phyloP scores from a whole-genome alignment of 768 basidiomycete genomes.

The Candolleomyces aberdarensis region DNA sequence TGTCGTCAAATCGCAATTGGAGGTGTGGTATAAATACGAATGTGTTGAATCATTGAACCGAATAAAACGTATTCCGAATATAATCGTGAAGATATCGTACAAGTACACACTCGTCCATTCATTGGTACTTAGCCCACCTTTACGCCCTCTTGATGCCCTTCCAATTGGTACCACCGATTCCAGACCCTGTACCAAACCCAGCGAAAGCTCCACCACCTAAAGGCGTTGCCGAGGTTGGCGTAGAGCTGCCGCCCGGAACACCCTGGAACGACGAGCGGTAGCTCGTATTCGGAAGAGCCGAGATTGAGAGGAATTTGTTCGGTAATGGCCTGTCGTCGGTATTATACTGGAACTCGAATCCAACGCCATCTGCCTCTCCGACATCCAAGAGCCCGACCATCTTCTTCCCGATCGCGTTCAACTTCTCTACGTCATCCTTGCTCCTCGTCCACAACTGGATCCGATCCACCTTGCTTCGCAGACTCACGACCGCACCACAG shows the following conservation, averaged over 20 bases:
- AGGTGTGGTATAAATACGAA: too few species aligned
- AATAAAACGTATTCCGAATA: too few species aligned
- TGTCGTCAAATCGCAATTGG: too few species aligned
- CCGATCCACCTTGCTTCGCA: constrained; percentile 82
- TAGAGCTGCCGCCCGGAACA: constrained; percentile 17
- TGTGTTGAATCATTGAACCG: too few species aligned
- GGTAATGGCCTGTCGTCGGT: constrained; percentile 81
- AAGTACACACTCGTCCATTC: background rate
- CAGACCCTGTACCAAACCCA: constrained; percentile 24
- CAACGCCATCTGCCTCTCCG: constrained; percentile 79
- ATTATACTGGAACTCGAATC: constrained; percentile 92
- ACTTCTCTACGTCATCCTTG: constrained; percentile 80
- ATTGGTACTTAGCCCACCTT: background rate
- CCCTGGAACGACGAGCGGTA: constrained; percentile 65
- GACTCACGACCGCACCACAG: constrained; percentile 83
- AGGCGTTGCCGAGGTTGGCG: constrained; percentile 18
- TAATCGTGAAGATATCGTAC: background rate
- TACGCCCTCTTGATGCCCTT: constrained; percentile 16
- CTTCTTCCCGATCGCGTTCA: constrained; percentile 83
- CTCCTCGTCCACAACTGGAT: constrained; percentile 90
- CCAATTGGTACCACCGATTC: constrained; percentile 22
- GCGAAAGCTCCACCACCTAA: constrained; percentile 27
- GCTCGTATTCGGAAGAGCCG: constrained; percentile 61
- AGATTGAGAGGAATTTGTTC: constrained; percentile 81
- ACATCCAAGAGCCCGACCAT: constrained; percentile 81